Evolutionary conservation across 2,329 filamentous ascomycete genomes (phyloP), one percentile per base, ranked within the genome.

Genomic region (Drechslera avenae): DNA sequence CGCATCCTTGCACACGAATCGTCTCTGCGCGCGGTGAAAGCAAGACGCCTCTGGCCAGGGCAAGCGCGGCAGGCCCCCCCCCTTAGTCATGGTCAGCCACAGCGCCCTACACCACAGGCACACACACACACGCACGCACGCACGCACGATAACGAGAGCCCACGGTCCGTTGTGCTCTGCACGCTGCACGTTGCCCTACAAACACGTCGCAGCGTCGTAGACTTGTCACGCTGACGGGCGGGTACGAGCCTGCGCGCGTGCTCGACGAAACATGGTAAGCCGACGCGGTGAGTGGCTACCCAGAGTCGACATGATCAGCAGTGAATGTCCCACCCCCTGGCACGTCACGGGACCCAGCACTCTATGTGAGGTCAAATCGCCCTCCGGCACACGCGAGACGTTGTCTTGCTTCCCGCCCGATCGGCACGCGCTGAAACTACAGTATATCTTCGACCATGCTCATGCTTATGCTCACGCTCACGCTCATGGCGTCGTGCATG

Each of bases 371-470:
- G 28, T 31, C 30, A 40, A 33, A 28, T 23, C 12, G 45, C 32
- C 26, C 23, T 47, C 45, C 21, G 45, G 30, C 30, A 31, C 32
- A 54, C 57, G 59, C 61, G 55, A 64, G 64, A 63, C 39, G 31
- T 42, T 39, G 36, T 49, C 42, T 53, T 54, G 56, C 58, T 60
- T 28, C 62, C 60, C 61, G 64, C 65, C 63, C 58, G 64, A 67
- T 67, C 62, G 56, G 54, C 65, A 56, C 36, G 35, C 32, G 44
- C 46, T 63, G 58, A 66, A 66, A 66, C 62, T 57, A n/a, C n/a
- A n/a, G n/a, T n/a, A 18, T 14, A 37, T 40, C 32, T 39, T 26
- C 32, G 32, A 57, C 23, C 40, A 32, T 30, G 26, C 18, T 26
- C 14, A 3, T 13, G 42, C 23, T 35, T 23, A 32, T 30, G 26